These are phyloP conservation scores for Mucor irregularis DNA, from an alignment of 371 early-diverging fungal genomes.

Conservation along the genomic window DNA sequence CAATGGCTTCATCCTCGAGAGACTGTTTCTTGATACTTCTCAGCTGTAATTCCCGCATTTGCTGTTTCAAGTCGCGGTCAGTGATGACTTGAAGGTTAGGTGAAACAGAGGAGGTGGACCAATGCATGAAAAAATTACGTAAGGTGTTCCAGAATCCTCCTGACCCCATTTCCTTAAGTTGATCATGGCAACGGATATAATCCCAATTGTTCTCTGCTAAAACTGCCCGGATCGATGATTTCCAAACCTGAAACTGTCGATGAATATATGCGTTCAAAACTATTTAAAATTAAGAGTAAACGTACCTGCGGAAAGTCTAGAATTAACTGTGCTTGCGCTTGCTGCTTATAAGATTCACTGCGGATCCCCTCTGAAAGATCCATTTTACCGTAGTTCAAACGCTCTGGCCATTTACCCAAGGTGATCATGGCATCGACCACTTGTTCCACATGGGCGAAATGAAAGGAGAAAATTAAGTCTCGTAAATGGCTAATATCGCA, in stretches of 20 bases:
- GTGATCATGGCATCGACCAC: conserved; percentile 30
- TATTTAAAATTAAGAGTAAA: too few species aligned
- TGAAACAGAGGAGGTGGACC: conserved; percentile 19
- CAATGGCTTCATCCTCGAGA: conserved; percentile 29
- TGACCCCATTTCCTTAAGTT: conserved; percentile 41
- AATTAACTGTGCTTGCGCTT: conserved; percentile 32
- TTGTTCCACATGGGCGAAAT: conserved; percentile 40
- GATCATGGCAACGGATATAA: conserved; percentile 41
- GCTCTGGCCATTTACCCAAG: conserved; percentile 25
- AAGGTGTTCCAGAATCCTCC: conserved; percentile 45
- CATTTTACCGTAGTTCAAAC: conserved; percentile 38
- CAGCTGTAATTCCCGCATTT: conserved; percentile 27
- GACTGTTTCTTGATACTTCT: conserved; percentile 20
- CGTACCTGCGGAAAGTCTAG: conserved; percentile 45
- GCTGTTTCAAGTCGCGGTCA: conserved; percentile 24
- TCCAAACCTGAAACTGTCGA: conserved; percentile 34
- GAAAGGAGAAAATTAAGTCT: conserved; percentile 23
- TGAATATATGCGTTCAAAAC: background rate
- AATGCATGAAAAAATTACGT: conserved; percentile 38
- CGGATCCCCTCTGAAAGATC: conserved; percentile 36
- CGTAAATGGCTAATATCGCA: conserved; percentile 43
- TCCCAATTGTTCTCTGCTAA: conserved; percentile 61
- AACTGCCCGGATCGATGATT: conserved; percentile 56
- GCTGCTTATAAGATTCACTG: conserved; percentile 35
- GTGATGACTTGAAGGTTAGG: background rate